Base-by-base conservation (phyloP, 2,329 filamentous ascomycete species). In the Colletotrichum falcatum region DNA sequence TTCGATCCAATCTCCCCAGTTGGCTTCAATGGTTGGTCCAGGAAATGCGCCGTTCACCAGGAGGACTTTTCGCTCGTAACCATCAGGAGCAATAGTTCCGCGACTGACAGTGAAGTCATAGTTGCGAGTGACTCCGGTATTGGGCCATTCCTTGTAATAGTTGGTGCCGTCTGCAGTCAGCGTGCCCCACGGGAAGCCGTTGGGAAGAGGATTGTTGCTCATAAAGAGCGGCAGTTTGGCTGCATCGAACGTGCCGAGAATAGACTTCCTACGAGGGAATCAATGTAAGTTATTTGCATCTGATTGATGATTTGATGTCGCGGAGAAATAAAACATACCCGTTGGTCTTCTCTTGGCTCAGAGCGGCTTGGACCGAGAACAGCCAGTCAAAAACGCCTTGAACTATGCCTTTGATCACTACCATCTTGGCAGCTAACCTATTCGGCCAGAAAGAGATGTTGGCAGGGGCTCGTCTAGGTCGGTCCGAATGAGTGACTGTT, bases 1-100 rank as follows among this genome's bases (percentile, higher is more conserved):
- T 64, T 92, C 81, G 55, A 90, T 84, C 33, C 80, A 86, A 74
- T 91, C 89, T 48, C 88, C 89, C 88, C 88, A 90, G 77, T 90
- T 86, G 23, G 87, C 90, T 70, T 87, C 85, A 64, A 94, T 88
- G 18, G 85, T 83, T 1, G 92, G 92, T 0, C 90, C 92, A 0
- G 92, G 92, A 71, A 88, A 91, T 53, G 88, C 85, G 11, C 87
- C 88, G 76, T 92, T 91, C 76, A 92, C 82, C 37, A 92, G 83
- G 70, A 94, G 85, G 5, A 83, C 84, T 5, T 81, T 72, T 68
- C 78, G 83, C 68, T 85, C 77, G 65, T 89, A 87, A 26, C 89
- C 89, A 75, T 91, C 89, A 0, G 88, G 87, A 0, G 84, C 83
- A 63, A 88, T 84, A 48, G 79, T 76, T 2, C 82, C 85, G 23